Evolutionary conservation across 1,284 basidiomycete genomes (phyloP).

Genomic region (Ganoderma multipileum): DNA sequence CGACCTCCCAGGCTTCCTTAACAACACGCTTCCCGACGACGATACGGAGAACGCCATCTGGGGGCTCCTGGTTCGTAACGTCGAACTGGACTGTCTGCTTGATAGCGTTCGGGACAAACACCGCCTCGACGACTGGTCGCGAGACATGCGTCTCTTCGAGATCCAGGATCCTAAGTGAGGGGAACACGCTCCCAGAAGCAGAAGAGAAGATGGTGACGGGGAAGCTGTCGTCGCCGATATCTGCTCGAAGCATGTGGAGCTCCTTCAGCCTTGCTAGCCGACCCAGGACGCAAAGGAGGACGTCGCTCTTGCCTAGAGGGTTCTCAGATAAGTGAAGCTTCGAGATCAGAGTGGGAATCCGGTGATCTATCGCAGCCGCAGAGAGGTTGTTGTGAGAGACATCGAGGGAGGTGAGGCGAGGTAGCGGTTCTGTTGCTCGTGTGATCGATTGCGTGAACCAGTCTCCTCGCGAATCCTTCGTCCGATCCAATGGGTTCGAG

Average conservation of each 20-base stretch:
- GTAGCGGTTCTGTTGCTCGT: conserved; percentile 67
- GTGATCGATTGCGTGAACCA: conserved; percentile 70
- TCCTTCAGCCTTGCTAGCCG: conserved; percentile 62
- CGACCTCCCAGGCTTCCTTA: conserved; percentile 79
- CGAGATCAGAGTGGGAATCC: conserved; percentile 40
- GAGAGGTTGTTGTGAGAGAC: conserved; percentile 69
- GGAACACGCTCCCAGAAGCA: conserved; percentile 47
- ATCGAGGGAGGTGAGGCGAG: conserved; percentile 63
- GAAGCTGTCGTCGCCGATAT: conserved; percentile 67
- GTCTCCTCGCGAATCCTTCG: conserved; percentile 43
- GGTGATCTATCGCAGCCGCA: conserved; percentile 58
- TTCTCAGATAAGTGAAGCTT: conserved; percentile 50
- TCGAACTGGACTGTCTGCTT: conserved; percentile 62
- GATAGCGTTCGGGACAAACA: conserved; percentile 43
- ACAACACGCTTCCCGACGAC: conserved; percentile 73
- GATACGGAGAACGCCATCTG: conserved; percentile 57
- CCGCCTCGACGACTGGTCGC: conserved; percentile 49
- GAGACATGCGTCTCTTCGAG: conserved; percentile 68
- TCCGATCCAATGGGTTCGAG: conserved; percentile 33
- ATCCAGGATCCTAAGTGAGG: conserved; percentile 62
- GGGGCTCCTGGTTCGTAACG: conserved; percentile 56
- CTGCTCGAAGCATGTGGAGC: conserved; percentile 59
- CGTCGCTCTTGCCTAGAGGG: conserved; percentile 40
- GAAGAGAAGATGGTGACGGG: conserved; percentile 49
- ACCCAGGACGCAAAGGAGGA: conserved; percentile 56